Percentiles rank a stretch among this genome's conserved stretches.
Evolutionary conservation across 306 rosid genomes (phyloP).

Genomic region (Casuarina equisetifolia): DNA sequence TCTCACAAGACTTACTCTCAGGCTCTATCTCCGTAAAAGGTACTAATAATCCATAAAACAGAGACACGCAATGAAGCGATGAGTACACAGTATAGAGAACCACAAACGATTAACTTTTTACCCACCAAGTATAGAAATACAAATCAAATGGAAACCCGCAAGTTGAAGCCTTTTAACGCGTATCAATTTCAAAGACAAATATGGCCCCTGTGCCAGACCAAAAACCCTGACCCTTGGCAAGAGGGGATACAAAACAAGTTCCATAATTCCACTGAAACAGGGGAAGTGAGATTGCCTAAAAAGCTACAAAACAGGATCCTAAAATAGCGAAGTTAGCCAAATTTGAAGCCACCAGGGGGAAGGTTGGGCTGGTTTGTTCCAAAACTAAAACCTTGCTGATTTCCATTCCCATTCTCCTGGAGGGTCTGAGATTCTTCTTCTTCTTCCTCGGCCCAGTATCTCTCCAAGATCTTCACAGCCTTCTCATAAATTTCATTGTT

Average conservation of each 20-base stretch:
- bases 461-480: slow-evolving; percentile 72
- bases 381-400: slow-evolving; percentile 45
- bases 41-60: neutral
- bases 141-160: slow-evolving; percentile 5
- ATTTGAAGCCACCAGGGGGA: slow-evolving; percentile 60
- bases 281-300: slow-evolving; percentile 16
- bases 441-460: slow-evolving; percentile 71
- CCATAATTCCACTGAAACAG: neutral
- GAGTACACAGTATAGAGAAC: neutral
- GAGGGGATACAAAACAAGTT: slow-evolving; percentile 11
- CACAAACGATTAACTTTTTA: neutral
- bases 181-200: slow-evolving; percentile 24
- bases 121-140: slow-evolving; percentile 1
- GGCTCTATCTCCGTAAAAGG: neutral
- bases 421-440: slow-evolving; percentile 40
- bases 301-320: slow-evolving; percentile 22
- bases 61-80: neutral
- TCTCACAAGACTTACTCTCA: neutral
- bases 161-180: slow-evolving; percentile 1
- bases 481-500: slow-evolving; percentile 66
- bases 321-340: slow-evolving; percentile 28
- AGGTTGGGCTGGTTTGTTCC: slow-evolving; percentile 51
- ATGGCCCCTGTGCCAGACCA: slow-evolving; percentile 41
- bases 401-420: slow-evolving; percentile 42
- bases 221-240: slow-evolving; percentile 48